Conservation (phyloP, 768 basidiomycete genomes). For the Boletales sp. region DNA sequence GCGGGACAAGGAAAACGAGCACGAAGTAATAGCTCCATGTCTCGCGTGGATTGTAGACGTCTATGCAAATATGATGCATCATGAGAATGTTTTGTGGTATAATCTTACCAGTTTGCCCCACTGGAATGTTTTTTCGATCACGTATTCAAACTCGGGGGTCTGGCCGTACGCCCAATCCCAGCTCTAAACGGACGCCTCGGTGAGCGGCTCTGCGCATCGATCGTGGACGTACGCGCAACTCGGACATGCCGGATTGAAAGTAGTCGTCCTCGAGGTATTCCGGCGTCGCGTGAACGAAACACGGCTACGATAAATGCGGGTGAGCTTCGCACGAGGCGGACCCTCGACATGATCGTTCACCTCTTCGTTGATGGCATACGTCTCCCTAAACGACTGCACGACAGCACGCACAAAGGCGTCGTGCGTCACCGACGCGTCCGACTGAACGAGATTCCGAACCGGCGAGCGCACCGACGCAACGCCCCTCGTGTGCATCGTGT, state of each 20-base stretch:
- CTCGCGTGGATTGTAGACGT: conserved; percentile 55
- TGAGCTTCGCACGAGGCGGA: neutral
- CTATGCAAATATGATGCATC: neutral
- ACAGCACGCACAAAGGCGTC: conserved; percentile 69
- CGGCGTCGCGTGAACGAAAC: conserved; percentile 43
- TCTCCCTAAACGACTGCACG: conserved; percentile 58
- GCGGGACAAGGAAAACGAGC: conserved; percentile 32
- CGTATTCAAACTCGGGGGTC: conserved; percentile 88
- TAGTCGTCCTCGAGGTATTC: conserved; percentile 48
- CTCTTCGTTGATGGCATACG: conserved; percentile 44
- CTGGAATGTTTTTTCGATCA: conserved; percentile 38
- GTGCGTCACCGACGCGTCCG: conserved; percentile 53
- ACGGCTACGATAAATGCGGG: conserved; percentile 30
- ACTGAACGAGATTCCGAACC: conserved; percentile 75
- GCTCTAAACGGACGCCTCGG: conserved; percentile 44
- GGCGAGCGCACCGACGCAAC: conserved; percentile 91
- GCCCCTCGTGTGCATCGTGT: conserved; percentile 77
- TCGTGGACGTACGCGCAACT: conserved; percentile 56
- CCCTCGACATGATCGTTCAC: conserved; percentile 14
- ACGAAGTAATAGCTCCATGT: conserved; percentile 61
- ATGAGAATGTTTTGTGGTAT: conserved; percentile 1
- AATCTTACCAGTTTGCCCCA: conserved; percentile 49
- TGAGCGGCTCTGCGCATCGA: neutral
- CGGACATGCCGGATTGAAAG: conserved; percentile 65
- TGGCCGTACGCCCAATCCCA: conserved; percentile 96